These are phyloP conservation scores for Cercospora sp. DNA, from an alignment of 2,329 filamentous ascomycete species.

Conservation along the genomic window DNA sequence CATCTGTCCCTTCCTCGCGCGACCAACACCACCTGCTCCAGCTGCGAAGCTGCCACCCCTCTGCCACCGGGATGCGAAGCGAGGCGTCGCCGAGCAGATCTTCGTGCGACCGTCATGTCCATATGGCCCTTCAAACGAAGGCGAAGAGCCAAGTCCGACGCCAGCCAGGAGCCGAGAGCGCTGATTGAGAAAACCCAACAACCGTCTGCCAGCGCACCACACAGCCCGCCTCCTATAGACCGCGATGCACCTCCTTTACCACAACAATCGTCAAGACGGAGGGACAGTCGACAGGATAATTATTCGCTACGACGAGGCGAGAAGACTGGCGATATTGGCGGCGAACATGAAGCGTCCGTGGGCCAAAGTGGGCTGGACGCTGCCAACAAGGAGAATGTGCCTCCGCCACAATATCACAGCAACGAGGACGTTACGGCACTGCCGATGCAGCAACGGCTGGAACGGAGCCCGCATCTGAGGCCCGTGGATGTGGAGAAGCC, in stretches of 20 bases:
- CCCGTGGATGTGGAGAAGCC: constrained; percentile 43
- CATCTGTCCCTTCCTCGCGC: not conserved
- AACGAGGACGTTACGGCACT: constrained; percentile 52
- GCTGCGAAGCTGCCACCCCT: not conserved
- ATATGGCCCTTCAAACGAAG: constrained; percentile 81
- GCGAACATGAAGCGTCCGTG: constrained; percentile 7
- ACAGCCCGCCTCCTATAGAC: constrained; percentile 6
- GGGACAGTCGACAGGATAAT: not conserved
- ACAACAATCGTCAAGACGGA: constrained; percentile 8
- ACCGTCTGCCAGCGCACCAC: constrained; percentile 9
- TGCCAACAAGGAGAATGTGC: constrained; percentile 30
- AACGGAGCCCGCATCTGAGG: constrained; percentile 51
- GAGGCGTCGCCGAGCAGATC: not conserved
- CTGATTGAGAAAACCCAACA: constrained; percentile 51
- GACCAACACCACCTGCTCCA: not conserved
- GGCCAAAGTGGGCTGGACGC: constrained; percentile 16
- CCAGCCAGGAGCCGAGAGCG: constrained; percentile 42
- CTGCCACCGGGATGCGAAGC: constrained; percentile 10
- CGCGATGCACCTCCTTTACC: constrained; percentile 31
- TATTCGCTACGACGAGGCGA: not conserved
- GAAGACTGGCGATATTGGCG: constrained; percentile 16
- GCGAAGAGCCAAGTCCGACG: constrained; percentile 42
- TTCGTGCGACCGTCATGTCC: constrained; percentile 57
- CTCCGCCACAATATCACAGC: constrained; percentile 33
- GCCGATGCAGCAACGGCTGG: constrained; percentile 43